Evolutionary conservation across 305 asterid species (phyloP).

Genomic region (Fraxinus baroniana): DNA sequence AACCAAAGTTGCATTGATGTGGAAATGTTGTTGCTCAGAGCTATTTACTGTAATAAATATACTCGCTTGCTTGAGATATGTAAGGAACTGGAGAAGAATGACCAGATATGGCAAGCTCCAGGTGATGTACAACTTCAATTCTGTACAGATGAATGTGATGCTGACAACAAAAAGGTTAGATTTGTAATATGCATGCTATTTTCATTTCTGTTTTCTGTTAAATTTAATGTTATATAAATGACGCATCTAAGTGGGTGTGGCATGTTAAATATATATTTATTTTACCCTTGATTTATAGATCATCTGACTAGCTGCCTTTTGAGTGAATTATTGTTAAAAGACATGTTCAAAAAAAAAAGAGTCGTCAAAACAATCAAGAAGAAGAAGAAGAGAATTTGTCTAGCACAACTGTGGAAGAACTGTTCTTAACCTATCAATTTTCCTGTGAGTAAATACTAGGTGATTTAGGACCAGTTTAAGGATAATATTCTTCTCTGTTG

Average conservation of each 20-base stretch:
- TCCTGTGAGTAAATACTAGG: not conserved
- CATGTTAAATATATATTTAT: not conserved
- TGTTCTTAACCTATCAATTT: not conserved
- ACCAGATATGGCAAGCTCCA: constrained; percentile 64
- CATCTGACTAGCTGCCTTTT: not conserved
- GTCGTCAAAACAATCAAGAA: not conserved
- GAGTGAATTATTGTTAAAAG: not conserved
- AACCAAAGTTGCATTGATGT: constrained; percentile 80
- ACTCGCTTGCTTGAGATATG: constrained; percentile 90
- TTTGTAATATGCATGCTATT: constrained; percentile 9
- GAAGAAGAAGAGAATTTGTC: not conserved
- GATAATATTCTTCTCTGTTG: not conserved
- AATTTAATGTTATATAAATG: constrained; percentile 1
- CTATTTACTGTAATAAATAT: constrained; percentile 79
- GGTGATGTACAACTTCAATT: constrained; percentile 78
- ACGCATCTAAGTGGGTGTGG: not conserved
- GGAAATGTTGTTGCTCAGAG: constrained; percentile 82
- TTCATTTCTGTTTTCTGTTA: constrained; percentile 19
- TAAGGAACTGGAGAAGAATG: constrained; percentile 78
- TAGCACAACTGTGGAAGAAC: not conserved
- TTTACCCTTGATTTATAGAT: not conserved
- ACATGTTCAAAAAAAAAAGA: not conserved
- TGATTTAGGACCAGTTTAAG: not conserved
- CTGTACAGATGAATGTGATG: constrained; percentile 46
- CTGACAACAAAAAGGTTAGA: constrained; percentile 55